These are phyloP conservation scores for Aspergillus cristatus DNA, from an alignment of 495 filamentous ascomycete species.

Conservation along the genomic window DNA sequence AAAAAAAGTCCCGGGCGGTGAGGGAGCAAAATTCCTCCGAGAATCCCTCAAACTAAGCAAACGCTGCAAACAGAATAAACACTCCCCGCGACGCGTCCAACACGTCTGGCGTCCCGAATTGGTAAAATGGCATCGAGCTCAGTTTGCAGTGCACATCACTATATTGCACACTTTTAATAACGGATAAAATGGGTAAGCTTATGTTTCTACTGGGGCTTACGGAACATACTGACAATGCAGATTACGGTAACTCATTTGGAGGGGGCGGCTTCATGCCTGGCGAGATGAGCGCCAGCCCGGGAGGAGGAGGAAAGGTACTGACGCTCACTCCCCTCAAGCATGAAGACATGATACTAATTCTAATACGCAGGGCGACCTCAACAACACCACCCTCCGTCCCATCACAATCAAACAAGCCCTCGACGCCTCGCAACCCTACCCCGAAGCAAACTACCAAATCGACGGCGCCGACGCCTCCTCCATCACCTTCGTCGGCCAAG, in stretches of 20 bases:
- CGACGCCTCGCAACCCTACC: conserved; percentile 65
- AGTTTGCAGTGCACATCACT: background rate
- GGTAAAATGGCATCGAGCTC: conserved; percentile 29
- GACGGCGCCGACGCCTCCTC: conserved; percentile 55
- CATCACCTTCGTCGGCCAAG: conserved; percentile 80
- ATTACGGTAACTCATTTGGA: conserved; percentile 49
- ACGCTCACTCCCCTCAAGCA: background rate
- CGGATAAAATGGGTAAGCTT: background rate
- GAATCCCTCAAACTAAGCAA: conserved; percentile 22
- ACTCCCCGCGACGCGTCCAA: conserved; percentile 33
- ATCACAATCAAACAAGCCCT: conserved; percentile 91
- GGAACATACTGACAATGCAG: conserved; percentile 7
- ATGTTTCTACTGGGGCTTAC: background rate
- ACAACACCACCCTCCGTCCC: conserved; percentile 72
- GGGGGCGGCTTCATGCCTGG: conserved; percentile 55
- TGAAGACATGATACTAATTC: background rate
- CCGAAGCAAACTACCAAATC: conserved; percentile 66
- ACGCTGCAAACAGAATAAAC: conserved; percentile 30
- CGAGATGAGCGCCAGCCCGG: conserved; percentile 36
- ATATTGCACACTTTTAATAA: too few species aligned
- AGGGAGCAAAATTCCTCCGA: conserved; percentile 21
- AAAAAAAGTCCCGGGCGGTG: conserved; percentile 27
- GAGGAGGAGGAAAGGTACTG: conserved; percentile 34
- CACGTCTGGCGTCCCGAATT: conserved; percentile 28
- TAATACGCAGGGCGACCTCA: conserved; percentile 19